phyloP scores from a whole-genome alignment of 805 yeast species.

The Starmerella ratchasimensis region DNA sequence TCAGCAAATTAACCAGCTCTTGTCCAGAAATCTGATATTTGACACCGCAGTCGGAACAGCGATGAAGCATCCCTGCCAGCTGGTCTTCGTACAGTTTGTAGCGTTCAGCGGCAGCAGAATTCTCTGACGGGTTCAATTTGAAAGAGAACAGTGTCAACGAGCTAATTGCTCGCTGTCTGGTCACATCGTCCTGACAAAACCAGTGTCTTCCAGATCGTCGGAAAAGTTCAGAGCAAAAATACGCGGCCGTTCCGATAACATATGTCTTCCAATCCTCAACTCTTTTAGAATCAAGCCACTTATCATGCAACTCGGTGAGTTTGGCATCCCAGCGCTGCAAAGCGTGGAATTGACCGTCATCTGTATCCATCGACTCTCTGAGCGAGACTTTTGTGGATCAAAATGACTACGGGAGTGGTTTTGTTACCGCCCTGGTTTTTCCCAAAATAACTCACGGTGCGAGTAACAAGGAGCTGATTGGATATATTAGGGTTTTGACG shows the following conservation, averaged over 20 bases:
- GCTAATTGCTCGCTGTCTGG: constrained; percentile 4
- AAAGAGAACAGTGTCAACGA: constrained; percentile 17
- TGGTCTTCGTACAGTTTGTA: background rate
- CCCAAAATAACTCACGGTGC: no score
- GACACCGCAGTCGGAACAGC: constrained; percentile 12
- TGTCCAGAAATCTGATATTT: constrained; percentile 9
- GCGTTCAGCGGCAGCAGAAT: background rate
- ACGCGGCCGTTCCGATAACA: constrained; percentile 12
- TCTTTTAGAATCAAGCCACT: constrained; percentile 6
- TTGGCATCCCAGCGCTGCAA: constrained; percentile 9
- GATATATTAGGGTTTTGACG: no score
- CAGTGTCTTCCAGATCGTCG: constrained; percentile 8
- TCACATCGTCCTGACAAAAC: constrained; percentile 13
- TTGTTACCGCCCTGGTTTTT: no score
- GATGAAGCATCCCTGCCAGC: constrained; percentile 2
- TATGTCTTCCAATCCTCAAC: constrained; percentile 8
- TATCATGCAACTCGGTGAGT: constrained; percentile 1
- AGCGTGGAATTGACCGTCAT: no score
- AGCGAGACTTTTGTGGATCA: no score
- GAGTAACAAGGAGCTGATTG: no score
- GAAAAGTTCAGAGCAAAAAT: constrained; percentile 5
- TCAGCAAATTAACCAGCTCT: constrained; percentile 2
- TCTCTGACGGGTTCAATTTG: background rate
- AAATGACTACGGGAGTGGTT: no score
- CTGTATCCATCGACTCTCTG: no score